These are phyloP conservation scores for Dactylellina leptospora DNA, from an alignment of 2,329 filamentous ascomycete species.

Conservation along the genomic window DNA sequence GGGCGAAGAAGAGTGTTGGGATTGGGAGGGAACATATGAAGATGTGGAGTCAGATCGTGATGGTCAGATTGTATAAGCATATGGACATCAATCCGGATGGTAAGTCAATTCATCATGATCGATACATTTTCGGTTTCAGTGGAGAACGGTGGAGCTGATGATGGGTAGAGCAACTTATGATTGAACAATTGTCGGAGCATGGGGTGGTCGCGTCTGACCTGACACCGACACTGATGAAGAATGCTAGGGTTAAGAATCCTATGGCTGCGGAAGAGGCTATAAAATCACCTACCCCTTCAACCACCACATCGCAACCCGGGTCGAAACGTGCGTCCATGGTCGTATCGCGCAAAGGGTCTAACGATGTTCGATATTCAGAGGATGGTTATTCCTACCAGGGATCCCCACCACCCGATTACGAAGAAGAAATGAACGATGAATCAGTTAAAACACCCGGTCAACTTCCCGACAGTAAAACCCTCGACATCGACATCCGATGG, in stretches of 20 bases:
- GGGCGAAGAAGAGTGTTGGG: slow-evolving; percentile 74
- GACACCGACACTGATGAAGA: slow-evolving; percentile 86
- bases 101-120: too few relatives aligned
- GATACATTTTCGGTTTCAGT: too few relatives aligned
- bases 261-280: slow-evolving; percentile 68
- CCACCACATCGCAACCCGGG: slow-evolving; percentile 56
- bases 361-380: slow-evolving; percentile 52
- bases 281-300: slow-evolving; percentile 51
- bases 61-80: slow-evolving; percentile 90
- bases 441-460: slow-evolving; percentile 84
- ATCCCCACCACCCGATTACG: slow-evolving; percentile 65
- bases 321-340: slow-evolving; percentile 60
- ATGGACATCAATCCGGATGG: slow-evolving; percentile 88
- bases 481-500: slow-evolving; percentile 97
- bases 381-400: slow-evolving; percentile 25
- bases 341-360: slow-evolving; percentile 33
- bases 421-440: slow-evolving; percentile 64
- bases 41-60: slow-evolving; percentile 99
- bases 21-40: slow-evolving; percentile 78
- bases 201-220: slow-evolving; percentile 86
- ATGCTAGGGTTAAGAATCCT: slow-evolving; percentile 90
- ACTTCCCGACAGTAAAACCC: slow-evolving; percentile 79
- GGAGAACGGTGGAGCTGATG: too few relatives aligned
- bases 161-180: slow-evolving; percentile 87
- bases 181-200: slow-evolving; percentile 93